These are phyloP conservation scores for Hypoxylon sp. DNA, from an alignment of 2,329 filamentous ascomycete species.

Conservation along the genomic window DNA sequence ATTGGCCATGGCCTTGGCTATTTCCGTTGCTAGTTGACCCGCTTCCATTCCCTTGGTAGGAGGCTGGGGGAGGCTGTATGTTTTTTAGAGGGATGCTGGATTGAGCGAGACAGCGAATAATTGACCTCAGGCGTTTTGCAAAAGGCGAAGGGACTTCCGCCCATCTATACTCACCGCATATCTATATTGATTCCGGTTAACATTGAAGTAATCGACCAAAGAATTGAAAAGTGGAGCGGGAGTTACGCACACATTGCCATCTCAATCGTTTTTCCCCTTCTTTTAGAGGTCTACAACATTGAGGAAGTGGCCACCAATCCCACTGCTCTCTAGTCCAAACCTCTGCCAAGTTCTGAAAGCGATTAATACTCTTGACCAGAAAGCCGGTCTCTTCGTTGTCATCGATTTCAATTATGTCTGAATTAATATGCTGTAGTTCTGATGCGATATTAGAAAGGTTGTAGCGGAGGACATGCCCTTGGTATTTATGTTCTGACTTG, in stretches of 20 bases:
- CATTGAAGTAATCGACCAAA: background rate
- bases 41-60: background rate
- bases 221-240: background rate
- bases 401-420: background rate
- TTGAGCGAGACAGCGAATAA: conserved; percentile 6
- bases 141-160: conserved; percentile 7
- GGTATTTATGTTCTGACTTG: conserved; percentile 2
- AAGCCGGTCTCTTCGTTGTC: background rate
- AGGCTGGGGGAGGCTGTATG: background rate
- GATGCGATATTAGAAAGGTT: conserved; percentile 9
- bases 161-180: conserved; percentile 16
- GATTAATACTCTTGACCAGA: background rate
- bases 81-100: background rate
- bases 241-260: conserved; percentile 17
- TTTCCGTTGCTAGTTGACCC: background rate
- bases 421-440: conserved; percentile 8
- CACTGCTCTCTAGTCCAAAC: conserved; percentile 8
- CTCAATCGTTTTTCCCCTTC: conserved; percentile 8
- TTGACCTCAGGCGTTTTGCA: conserved; percentile 8
- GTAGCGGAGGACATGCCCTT: conserved; percentile 1
- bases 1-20: background rate
- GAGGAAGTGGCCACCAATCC: conserved; percentile 19
- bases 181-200: conserved; percentile 7
- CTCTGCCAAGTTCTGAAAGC: conserved; percentile 4
- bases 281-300: background rate